Percentiles rank a stretch among this genome's conserved stretches.
phyloP scores from a whole-genome alignment of 768 basidiomycete species.

The Suillus weaverae region DNA sequence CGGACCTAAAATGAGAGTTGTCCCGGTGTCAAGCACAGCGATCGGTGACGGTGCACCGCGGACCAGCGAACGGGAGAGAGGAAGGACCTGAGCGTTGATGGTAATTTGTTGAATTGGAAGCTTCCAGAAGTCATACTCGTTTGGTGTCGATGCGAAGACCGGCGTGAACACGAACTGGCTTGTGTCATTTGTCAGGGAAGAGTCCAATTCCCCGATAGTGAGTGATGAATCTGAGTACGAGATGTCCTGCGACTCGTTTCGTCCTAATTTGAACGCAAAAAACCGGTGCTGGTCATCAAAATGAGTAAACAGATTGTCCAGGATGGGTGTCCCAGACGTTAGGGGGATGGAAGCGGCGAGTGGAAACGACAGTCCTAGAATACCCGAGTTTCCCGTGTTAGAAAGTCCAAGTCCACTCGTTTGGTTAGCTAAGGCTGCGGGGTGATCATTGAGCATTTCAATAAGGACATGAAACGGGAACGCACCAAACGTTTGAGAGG shows the following conservation, averaged over 20 bases:
- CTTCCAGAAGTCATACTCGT: conserved; percentile 58
- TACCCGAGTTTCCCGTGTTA: conserved; percentile 51
- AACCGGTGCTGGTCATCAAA: conserved; percentile 42
- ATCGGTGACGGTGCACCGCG: conserved; percentile 42
- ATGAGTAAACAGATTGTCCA: conserved; percentile 48
- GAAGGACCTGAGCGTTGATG: conserved; percentile 42
- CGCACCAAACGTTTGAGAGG: conserved; percentile 50
- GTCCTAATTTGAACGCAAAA: conserved; percentile 53
- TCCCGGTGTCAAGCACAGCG: conserved; percentile 65
- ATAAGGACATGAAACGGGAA: background rate
- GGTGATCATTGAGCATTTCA: conserved; percentile 1
- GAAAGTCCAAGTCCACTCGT: conserved; percentile 45
- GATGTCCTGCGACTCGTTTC: conserved; percentile 23
- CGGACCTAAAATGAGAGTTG: conserved; percentile 57
- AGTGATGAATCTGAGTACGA: conserved; percentile 42
- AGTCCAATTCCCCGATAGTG: conserved; percentile 52
- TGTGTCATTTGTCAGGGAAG: conserved; percentile 32
- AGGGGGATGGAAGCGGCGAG: conserved; percentile 45
- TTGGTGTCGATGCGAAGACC: conserved; percentile 38
- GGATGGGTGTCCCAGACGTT: conserved; percentile 43
- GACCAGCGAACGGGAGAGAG: conserved; percentile 47
- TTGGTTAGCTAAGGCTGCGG: conserved; percentile 45
- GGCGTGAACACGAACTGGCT: conserved; percentile 36
- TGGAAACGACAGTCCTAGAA: conserved; percentile 55
- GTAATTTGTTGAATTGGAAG: conserved; percentile 46